These are phyloP conservation scores for Hypoxylon sp. DNA, from an alignment of 2,329 filamentous ascomycete species.

Conservation along the genomic window DNA sequence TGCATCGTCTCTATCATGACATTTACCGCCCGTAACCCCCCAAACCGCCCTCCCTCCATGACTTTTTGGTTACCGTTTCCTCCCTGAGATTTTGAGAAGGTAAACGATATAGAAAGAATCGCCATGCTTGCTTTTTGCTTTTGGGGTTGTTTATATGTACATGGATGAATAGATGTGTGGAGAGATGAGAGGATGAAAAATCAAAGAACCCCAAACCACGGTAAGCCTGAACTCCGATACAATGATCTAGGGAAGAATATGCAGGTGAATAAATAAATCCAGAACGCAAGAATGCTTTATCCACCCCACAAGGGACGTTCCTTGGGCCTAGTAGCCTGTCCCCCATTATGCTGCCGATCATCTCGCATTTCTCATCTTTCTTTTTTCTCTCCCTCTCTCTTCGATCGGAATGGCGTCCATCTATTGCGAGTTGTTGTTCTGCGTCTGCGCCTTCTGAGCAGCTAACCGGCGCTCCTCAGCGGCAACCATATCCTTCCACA, in stretches of 20 bases:
- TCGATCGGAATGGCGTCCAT: neutral
- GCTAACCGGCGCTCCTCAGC: slow-evolving; percentile 77
- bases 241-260: slow-evolving; percentile 34
- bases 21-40: slow-evolving; percentile 6
- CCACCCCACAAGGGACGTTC: neutral
- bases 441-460: slow-evolving; percentile 58
- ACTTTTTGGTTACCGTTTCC: slow-evolving; percentile 7
- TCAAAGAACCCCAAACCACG: slow-evolving; percentile 7
- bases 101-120: slow-evolving; percentile 2
- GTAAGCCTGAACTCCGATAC: slow-evolving; percentile 27
- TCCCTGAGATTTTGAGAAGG: neutral
- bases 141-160: slow-evolving; percentile 11
- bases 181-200: slow-evolving; percentile 18
- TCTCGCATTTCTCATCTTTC: slow-evolving; percentile 9
- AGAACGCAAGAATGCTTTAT: slow-evolving; percentile 11
- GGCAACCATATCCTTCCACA: slow-evolving; percentile 94
- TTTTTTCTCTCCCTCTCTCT: neutral
- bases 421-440: slow-evolving; percentile 38
- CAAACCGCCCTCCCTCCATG: neutral
- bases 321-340: slow-evolving; percentile 18
- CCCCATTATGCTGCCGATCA: slow-evolving; percentile 42
- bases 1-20: slow-evolving; percentile 35
- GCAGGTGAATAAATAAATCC: slow-evolving; percentile 17
- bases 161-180: too few species aligned
- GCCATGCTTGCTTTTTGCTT: slow-evolving; percentile 22